These are phyloP conservation scores for Aspergillus homomorphus DNA, from an alignment of 495 filamentous ascomycete species.

Conservation along the genomic window DNA sequence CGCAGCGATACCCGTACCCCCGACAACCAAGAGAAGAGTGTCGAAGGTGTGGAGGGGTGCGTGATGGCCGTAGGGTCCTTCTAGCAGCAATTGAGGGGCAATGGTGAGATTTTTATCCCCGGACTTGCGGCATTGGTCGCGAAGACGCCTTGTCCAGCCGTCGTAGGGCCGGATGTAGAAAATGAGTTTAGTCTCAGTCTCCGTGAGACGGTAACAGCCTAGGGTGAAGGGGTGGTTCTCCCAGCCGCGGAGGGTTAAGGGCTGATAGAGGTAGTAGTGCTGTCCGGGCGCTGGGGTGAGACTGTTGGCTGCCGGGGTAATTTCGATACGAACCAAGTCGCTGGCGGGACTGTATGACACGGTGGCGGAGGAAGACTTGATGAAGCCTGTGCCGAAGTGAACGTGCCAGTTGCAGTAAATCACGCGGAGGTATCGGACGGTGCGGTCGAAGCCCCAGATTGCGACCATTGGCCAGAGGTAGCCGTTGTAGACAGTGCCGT, in stretches of 20 bases:
- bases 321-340: constrained; percentile 38
- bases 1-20: constrained; percentile 50
- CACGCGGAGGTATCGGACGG: constrained; percentile 35
- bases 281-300: constrained; percentile 37
- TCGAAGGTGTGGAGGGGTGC: constrained; percentile 38
- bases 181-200: constrained; percentile 13
- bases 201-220: constrained; percentile 21
- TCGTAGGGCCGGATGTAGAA: constrained; percentile 34
- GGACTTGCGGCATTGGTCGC: constrained; percentile 18
- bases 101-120: neutral
- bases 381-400: constrained; percentile 3
- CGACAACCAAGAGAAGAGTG: constrained; percentile 45
- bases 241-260: constrained; percentile 34
- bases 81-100: constrained; percentile 34
- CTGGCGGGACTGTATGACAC: constrained; percentile 32
- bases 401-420: constrained; percentile 34
- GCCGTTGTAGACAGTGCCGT: constrained; percentile 31
- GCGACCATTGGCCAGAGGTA: constrained; percentile 40
- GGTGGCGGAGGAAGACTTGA: constrained; percentile 19
- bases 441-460: constrained; percentile 45
- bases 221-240: constrained; percentile 53
- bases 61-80: constrained; percentile 51
- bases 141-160: constrained; percentile 33
- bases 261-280: constrained; percentile 46
- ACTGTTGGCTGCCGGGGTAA: constrained; percentile 23